Base-by-base conservation (phyloP, 768 basidiomycete species). In the Tricholomella constricta region DNA sequence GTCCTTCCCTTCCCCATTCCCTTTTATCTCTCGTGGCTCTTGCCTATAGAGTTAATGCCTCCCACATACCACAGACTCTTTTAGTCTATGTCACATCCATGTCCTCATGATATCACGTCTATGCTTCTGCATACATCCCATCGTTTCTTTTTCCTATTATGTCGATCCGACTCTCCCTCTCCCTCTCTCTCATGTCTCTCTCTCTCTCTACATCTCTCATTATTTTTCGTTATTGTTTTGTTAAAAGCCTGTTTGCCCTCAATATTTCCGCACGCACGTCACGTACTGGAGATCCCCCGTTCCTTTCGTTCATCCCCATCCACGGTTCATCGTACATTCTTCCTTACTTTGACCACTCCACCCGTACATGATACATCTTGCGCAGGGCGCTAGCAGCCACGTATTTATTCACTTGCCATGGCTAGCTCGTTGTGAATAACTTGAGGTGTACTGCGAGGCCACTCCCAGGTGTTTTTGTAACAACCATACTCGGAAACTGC, bases 351-450 rank as follows among this genome's bases (percentile, higher is more conserved):
- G 59, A 50, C 54, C 61, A 45, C 50, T 37, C 53, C 50, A 31
- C 54, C 60, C 71, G 69, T 71, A 72, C 58, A 66, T 67, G 62
- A 60, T 66, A 72, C 63, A 66, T 65, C 65, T 57, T 57, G 71
- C 66, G 68, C 69, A 60, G 69, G 62, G 61, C 68, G 67, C 65
- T 51, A 46, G 56, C 41, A 52, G 62, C 56, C 57, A 36, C 43
- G 35, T 66, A 65, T 65, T 63, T 65, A 69, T 67, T 56, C 53
- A 60, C 58, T 53, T 48, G 20, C 48, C 55, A 51, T 31, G 27
- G 25, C 37, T 34, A 19, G 19, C 29, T 43, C 23, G 29, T 34
- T 43, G 38, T 42, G 23, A 25, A 15, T 26, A 19, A 32, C 14
- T 27, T 10, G 22, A 45, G 7, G 20, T 23, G 40, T 5, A 41